Evolutionary conservation across 2,329 filamentous ascomycete genomes (phyloP).

Genomic region (Neoarthrinium moseri): DNA sequence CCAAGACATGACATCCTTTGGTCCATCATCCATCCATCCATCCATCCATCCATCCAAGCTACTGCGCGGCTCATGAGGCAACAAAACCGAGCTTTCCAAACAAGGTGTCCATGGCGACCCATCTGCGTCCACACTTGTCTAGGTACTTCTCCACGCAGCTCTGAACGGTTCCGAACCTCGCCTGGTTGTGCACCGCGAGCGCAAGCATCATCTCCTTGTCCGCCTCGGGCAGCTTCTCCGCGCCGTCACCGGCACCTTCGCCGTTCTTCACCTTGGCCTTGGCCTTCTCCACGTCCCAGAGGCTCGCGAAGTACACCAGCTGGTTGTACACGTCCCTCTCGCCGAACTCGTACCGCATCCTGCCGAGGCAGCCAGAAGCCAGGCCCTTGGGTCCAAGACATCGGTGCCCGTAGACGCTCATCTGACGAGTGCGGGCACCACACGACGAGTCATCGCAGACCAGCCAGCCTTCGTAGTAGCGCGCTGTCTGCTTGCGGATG

Average conservation of each 20-base stretch:
- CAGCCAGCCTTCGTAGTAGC: conserved; percentile 92
- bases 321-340: conserved; percentile 96
- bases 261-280: conserved; percentile 42
- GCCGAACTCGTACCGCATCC: conserved; percentile 83
- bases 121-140: conserved; percentile 85
- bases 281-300: conserved; percentile 90
- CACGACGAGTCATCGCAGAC: conserved; percentile 88
- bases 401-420: conserved; percentile 87
- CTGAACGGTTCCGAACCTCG: conserved; percentile 74
- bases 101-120: conserved; percentile 89
- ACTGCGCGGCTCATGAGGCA: conserved; percentile 14
- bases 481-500: conserved; percentile 72
- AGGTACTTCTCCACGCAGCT: conserved; percentile 78
- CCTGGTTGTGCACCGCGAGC: conserved; percentile 79
- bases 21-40: background rate
- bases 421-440: conserved; percentile 82
- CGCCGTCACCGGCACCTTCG: background rate
- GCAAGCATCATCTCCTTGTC: conserved; percentile 66
- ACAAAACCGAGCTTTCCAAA: conserved; percentile 68
- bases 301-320: conserved; percentile 76
- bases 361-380: conserved; percentile 78
- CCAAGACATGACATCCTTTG: background rate
- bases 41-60: background rate
- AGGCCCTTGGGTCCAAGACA: conserved; percentile 87
- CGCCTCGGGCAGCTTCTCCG: conserved; percentile 40